A percentile compares a stretch with the other conserved stretches of the same genome.
These are phyloP conservation scores for Leccinum barrowsii DNA, from an alignment of 768 basidiomycete species.

Conservation along the genomic window DNA sequence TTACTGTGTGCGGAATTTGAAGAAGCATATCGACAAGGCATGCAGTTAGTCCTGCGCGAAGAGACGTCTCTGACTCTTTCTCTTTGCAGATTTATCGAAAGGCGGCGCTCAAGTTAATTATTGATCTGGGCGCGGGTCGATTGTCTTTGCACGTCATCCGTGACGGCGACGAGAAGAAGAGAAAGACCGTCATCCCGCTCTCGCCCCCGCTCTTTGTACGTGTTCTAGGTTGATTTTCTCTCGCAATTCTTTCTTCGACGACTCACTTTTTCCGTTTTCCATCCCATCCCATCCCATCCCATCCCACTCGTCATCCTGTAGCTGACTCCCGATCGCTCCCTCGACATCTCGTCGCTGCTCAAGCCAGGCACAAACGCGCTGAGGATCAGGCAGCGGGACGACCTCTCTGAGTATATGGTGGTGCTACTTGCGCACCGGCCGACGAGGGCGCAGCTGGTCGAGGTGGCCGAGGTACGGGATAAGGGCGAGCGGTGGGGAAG, in stretches of 20 bases:
- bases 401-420: conserved; percentile 44
- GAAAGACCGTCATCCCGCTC: conserved; percentile 15
- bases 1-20: conserved; percentile 94
- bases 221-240: conserved; percentile 22
- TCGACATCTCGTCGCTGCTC: conserved; percentile 50
- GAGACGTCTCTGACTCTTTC: neutral
- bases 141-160: conserved; percentile 14
- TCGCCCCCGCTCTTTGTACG: conserved; percentile 33
- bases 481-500: conserved; percentile 21
- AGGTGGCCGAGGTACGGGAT: conserved; percentile 11
- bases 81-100: conserved; percentile 85
- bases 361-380: conserved; percentile 40
- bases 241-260: neutral
- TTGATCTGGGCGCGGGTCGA: conserved; percentile 68
- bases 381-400: conserved; percentile 39
- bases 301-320: conserved; percentile 15
- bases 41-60: neutral
- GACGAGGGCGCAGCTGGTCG: conserved; percentile 41
- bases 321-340: conserved; percentile 46
- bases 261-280: neutral
- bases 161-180: neutral
- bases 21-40: conserved; percentile 99
- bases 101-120: conserved; percentile 86
- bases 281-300: too few relatives aligned
- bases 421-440: conserved; percentile 50